Base-by-base conservation (phyloP, 306 rosid species). In the Prunus campanulata region DNA sequence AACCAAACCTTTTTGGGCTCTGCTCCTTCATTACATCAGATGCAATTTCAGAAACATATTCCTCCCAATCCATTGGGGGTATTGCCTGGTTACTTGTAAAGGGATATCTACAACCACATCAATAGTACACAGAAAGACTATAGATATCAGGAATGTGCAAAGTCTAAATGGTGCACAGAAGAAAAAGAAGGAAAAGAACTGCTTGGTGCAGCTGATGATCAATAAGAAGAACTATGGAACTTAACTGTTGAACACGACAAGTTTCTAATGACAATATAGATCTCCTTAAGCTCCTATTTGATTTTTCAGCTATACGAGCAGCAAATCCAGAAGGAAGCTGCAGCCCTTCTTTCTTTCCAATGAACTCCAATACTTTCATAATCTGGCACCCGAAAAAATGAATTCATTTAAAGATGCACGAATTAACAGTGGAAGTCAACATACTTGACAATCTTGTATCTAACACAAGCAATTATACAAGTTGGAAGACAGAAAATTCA, bases 21-120 rank as follows among this genome's bases (percentile, higher is more conserved):
- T 95, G 98, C 83, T 95, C 98, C 80, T 92, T 92, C 98, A 95
- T 88, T 85, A 95, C 87, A 83, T 92, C 98, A 75, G 97, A 85
- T 32, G 96, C 91, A 77, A 95, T 89, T 90, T 95, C 97, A 51
- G 85, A 79, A 74, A 92, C 78, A 80, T 92, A 92, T 82, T 95
- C 98, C 81, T 95, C 98, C 98, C 97, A 95, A 82, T 95, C 97
- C 97, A 92, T 92, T 66, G 91, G 91, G 48, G 97, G 68, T 80
- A 95, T 92, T 70, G 84, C 48, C 75, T 95, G 98, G 79, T 84
- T 89, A 69, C 81, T 74, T 39, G 85, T 82, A 83, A 95, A 92
- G 66, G 97, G 98, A 89, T 95, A 95, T 82, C 98, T 95, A 70
- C 64, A 80, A 78, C 75, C 75, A 81, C 72, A 66, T 68, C 30